These are phyloP conservation scores for Cercospora beticola DNA, from an alignment of 2,329 filamentous ascomycete genomes.

Conservation along the genomic window DNA sequence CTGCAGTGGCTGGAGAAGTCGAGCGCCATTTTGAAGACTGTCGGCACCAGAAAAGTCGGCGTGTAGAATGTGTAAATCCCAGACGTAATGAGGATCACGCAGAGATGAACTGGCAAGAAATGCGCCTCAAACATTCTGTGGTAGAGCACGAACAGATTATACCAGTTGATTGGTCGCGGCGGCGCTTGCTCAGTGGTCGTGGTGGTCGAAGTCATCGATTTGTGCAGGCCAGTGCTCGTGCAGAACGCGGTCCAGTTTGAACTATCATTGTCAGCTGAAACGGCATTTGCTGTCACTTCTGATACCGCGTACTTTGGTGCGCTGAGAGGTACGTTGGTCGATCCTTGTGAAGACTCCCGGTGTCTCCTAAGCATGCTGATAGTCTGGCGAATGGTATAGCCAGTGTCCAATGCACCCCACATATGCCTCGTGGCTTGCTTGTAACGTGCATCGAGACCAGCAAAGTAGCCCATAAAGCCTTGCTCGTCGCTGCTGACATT, in stretches of 20 bases:
- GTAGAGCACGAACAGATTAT: constrained; percentile 58
- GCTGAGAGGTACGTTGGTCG: constrained; percentile 26
- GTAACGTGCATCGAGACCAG: constrained; percentile 65
- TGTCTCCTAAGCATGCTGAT: constrained; percentile 33
- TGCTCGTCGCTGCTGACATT: constrained; percentile 64
- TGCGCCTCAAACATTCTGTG: constrained; percentile 73
- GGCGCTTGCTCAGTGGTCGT: constrained; percentile 22
- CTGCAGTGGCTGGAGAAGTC: constrained; percentile 60
- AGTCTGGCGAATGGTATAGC: constrained; percentile 56
- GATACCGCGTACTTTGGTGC: constrained; percentile 31
- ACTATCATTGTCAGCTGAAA: constrained; percentile 26
- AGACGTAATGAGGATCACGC: constrained; percentile 62
- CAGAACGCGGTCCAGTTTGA: constrained; percentile 36
- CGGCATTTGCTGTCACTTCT: neutral
- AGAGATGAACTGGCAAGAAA: constrained; percentile 68
- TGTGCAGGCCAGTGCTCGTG: constrained; percentile 34
- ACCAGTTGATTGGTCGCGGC: constrained; percentile 39
- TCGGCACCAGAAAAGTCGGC: constrained; percentile 52
- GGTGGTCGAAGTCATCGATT: constrained; percentile 28
- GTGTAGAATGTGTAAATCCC: constrained; percentile 60
- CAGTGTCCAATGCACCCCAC: constrained; percentile 72
- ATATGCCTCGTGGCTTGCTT: constrained; percentile 72
- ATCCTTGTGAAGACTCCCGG: constrained; percentile 13
- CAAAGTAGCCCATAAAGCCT: constrained; percentile 55
- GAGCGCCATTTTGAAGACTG: constrained; percentile 61